Percentiles rank a stretch among this genome's conserved stretches.
Evolutionary conservation across 2,329 filamentous ascomycete species (phyloP).

Genomic region (Fusarium sacchari): DNA sequence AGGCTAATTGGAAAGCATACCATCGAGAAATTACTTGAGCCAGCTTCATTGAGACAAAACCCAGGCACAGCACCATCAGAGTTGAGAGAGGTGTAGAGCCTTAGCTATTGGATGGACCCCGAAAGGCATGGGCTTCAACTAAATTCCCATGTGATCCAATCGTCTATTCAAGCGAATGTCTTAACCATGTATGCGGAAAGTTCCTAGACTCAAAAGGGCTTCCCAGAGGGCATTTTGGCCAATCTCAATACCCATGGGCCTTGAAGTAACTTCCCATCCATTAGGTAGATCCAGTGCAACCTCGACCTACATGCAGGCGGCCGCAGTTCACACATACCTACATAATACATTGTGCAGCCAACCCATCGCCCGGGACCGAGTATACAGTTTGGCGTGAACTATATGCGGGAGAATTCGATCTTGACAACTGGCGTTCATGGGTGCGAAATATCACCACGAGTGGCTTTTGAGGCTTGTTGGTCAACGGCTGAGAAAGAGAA

Average conservation of each 20-base stretch:
- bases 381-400: constrained; percentile 3
- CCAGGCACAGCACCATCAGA: constrained; percentile 13
- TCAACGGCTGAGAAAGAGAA: neutral
- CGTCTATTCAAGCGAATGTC: constrained; percentile 15
- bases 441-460: neutral
- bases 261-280: constrained; percentile 18
- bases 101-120: constrained; percentile 15
- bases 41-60: constrained; percentile 6
- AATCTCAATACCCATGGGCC: constrained; percentile 6
- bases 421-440: neutral
- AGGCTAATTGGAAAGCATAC: constrained; percentile 23
- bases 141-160: constrained; percentile 28
- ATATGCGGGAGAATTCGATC: constrained; percentile 4
- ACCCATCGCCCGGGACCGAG: constrained; percentile 7
- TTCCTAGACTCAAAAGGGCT: constrained; percentile 25
- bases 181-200: constrained; percentile 13
- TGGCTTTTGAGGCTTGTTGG: constrained; percentile 12
- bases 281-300: constrained; percentile 35
- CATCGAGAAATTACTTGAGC: constrained; percentile 20
- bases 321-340: constrained; percentile 6
- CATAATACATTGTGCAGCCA: neutral
- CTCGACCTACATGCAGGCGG: constrained; percentile 27
- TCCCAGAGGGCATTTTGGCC: neutral
- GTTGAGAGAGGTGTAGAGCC: constrained; percentile 14
- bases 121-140: constrained; percentile 19